Base-by-base conservation (phyloP, 2,329 filamentous ascomycete species). In the Leptographium lundbergii region DNA sequence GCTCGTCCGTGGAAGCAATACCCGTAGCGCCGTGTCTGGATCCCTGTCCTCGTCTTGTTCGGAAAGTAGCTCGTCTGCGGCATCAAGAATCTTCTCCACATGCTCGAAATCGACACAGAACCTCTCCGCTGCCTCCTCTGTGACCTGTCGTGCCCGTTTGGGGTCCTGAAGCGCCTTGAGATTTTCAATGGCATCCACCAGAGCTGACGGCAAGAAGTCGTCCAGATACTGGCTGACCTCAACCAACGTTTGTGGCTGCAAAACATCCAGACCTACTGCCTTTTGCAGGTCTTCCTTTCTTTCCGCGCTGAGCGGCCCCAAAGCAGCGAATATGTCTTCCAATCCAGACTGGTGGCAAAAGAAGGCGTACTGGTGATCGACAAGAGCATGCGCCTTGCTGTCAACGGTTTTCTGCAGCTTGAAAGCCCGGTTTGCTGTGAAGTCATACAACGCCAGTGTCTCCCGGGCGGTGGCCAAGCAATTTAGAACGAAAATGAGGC, bases 161-260 rank as follows among this genome's bases (percentile, higher is more conserved):
- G 87, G 81, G 66, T 89, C 88, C 62, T 87, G 84, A 1, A 99
- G 73, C 50, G 82, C 77, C 63, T 86, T 86, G 29, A 97, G 72
- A 61, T 90, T 89, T 56, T 94, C 88, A 65, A 89, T 84, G 3
- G 91, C 91, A 69, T 99, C 94, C 77, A 96, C 92, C 34, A 96
- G 78, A 3, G 92, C 94, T 1, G 90, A 95, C 0, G 94, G 91
- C 27, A 99, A 76, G 73, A 97, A 99, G 61, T 90, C 85, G 67
- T 99, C 94, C 7, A 99, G 77, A 48, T 79, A 81, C 66, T 91
- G 88, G 66, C 89, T 89, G 2, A 86, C 84, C 56, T 77, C 73
- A 1, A 80, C 73, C n/a, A 97, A 75, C 0, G 78, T 71, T 6
- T 78, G 73, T 0, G 81, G 78, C 60, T 85, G 79, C 67, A 89